Base-by-base conservation (phyloP, 2,329 filamentous ascomycete species). In the Apiospora malaysiana region DNA sequence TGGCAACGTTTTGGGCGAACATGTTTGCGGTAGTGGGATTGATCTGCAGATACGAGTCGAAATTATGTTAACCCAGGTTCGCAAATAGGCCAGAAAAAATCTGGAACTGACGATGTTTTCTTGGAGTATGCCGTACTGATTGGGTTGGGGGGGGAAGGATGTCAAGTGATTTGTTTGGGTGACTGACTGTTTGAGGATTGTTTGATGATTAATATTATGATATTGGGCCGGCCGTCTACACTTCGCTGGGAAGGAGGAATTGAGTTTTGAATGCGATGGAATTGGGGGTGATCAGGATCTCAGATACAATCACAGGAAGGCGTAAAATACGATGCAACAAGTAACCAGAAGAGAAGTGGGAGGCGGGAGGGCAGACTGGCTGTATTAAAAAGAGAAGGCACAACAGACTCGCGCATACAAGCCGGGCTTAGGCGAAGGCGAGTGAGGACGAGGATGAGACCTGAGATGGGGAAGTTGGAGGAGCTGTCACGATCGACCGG, bases 1-100 rank as follows among this genome's bases (percentile, higher is more conserved):
- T 72, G 72, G 82, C 78, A 72, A 81, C 73, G 73, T 80, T 79
- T 73, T 72, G 68, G 71, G 71, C 70, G 71, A 79, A 75, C 78
- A 80, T 80, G 45, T 10, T 66, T 43, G 49, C 9, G 56, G 56
- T 63, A 32, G 56, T 40, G 18, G 21, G 56, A n/a, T n/a, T 63
- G 56, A 9, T 12, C 56, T 63, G 32, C 56, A 40, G 21, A 63
- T 40, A n/a, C 5, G 56, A 40, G 27, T n/a, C 37, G 32, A 63
- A 14, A 40, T n/a, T 40, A 63, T 63, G 56, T 63, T 63, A 63
- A 10, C 25, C 16, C 49, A 32, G 49, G 32, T 14, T 63, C 56
- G 27, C 51, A 21, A 59, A 37, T 59, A 2, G 21, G 16, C 51
- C 8, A 14, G 27, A 32, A 14, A 6, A 32, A 32, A n/a, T n/a